phyloP scores from a whole-genome alignment of 2,329 filamentous ascomycete genomes.

The Claviceps sorghi region DNA sequence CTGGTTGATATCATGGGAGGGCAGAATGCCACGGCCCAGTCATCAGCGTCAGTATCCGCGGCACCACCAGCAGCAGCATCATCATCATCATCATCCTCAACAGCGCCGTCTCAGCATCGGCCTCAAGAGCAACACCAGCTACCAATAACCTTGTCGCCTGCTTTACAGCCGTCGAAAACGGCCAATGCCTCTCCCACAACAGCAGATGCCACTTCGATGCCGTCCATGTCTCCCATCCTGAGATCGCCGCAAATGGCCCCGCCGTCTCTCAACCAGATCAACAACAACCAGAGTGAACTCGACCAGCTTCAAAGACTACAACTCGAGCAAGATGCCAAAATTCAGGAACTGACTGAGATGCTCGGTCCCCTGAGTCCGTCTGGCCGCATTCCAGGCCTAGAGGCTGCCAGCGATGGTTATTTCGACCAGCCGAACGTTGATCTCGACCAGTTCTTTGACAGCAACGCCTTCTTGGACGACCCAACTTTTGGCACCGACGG shows the following conservation, averaged over 20 bases:
- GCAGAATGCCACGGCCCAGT: slow-evolving; percentile 11
- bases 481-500: slow-evolving; percentile 27
- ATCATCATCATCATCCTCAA: slow-evolving; percentile 8
- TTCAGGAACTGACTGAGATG: slow-evolving; percentile 58
- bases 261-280: slow-evolving; percentile 46
- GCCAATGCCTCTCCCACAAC: slow-evolving; percentile 13
- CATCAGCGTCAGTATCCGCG: slow-evolving; percentile 9
- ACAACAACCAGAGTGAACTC: slow-evolving; percentile 58
- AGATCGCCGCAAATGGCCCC: slow-evolving; percentile 16
- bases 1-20: slow-evolving; percentile 47
- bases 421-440: slow-evolving; percentile 28
- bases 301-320: slow-evolving; percentile 68
- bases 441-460: slow-evolving; percentile 37
- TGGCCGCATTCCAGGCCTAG: slow-evolving; percentile 60
- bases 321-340: slow-evolving; percentile 60
- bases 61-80: slow-evolving; percentile 8
- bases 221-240: slow-evolving; percentile 36
- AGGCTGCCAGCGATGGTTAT: slow-evolving; percentile 23
- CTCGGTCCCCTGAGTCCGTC: slow-evolving; percentile 70
- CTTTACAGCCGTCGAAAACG: slow-evolving; percentile 2
- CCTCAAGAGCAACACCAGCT: slow-evolving; percentile 9
- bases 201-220: slow-evolving; percentile 13
- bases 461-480: slow-evolving; percentile 24
- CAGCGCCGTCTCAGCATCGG: slow-evolving; percentile 6
- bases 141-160: slow-evolving; percentile 9